Conservation (phyloP, 1,139 yeast species). For the Waltiozyma sp. region DNA sequence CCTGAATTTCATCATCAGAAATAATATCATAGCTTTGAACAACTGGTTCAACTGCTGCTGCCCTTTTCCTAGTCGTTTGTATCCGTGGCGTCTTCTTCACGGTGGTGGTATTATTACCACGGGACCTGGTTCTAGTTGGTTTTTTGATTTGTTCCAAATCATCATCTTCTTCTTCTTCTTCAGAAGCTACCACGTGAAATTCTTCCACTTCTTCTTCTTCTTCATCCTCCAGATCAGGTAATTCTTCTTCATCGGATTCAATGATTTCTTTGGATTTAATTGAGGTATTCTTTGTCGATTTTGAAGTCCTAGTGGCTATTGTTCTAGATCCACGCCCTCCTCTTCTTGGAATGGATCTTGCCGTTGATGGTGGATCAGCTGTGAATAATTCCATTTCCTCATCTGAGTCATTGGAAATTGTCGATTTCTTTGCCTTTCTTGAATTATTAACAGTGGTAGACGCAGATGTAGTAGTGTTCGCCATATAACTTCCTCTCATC, state of each 20-base stretch:
- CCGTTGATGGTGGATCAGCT: background rate
- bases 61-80: background rate
- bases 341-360: background rate
- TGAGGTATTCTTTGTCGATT: background rate
- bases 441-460: background rate
- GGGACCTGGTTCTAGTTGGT: background rate
- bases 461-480: background rate
- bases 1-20: background rate
- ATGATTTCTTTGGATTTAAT: background rate
- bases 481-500: background rate
- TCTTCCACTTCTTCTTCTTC: background rate
- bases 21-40: background rate
- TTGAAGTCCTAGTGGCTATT: background rate
- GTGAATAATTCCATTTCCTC: background rate
- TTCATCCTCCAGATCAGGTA: background rate
- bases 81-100: background rate
- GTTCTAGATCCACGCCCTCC: background rate
- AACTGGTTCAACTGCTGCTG: background rate
- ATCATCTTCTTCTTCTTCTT: background rate
- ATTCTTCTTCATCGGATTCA: background rate
- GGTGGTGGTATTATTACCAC: background rate
- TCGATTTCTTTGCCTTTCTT: background rate
- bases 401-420: background rate
- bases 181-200: no score
- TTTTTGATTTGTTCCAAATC: background rate